These are phyloP conservation scores for Mucor sp. DNA, from an alignment of 371 early-diverging fungal genomes.

Conservation along the genomic window DNA sequence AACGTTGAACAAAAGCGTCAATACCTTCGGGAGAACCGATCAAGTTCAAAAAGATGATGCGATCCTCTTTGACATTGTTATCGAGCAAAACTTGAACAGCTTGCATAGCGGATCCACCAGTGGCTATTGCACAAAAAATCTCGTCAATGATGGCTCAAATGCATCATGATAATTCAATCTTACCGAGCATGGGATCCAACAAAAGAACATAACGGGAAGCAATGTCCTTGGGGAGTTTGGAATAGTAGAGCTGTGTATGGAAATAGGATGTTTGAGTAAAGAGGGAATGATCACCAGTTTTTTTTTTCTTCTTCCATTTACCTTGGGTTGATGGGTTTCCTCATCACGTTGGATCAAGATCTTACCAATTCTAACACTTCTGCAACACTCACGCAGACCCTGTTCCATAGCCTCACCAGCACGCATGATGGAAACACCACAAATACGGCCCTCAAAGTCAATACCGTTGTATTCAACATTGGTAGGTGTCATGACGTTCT, in stretches of 20 bases:
- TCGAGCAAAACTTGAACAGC: conserved; percentile 87
- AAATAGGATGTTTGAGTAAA: neutral
- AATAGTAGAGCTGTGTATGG: conserved; percentile 73
- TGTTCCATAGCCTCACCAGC: conserved; percentile 96
- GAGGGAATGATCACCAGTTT: neutral
- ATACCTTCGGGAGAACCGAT: conserved; percentile 87
- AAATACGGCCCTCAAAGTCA: conserved; percentile 85
- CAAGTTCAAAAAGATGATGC: conserved; percentile 84
- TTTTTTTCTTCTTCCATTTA: conserved; percentile 16
- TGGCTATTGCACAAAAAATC: conserved; percentile 59
- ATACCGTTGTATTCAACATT: conserved; percentile 74
- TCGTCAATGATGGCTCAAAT: neutral
- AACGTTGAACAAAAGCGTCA: conserved; percentile 66
- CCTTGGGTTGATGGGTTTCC: conserved; percentile 87
- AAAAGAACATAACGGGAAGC: conserved; percentile 81
- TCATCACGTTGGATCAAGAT: conserved; percentile 95
- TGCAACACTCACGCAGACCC: conserved; percentile 89
- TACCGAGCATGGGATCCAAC: conserved; percentile 93
- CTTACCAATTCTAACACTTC: conserved; percentile 91
- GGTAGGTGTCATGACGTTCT: conserved; percentile 79
- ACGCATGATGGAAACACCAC: conserved; percentile 95
- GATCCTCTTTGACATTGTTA: conserved; percentile 84
- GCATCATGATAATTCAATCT: neutral
- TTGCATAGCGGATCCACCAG: conserved; percentile 92
- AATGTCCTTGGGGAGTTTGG: conserved; percentile 90